Evolutionary conservation across 768 basidiomycete genomes (phyloP), one percentile per base, ranked within the genome.

Genomic region (Xerocomus brunneocitrinus): DNA sequence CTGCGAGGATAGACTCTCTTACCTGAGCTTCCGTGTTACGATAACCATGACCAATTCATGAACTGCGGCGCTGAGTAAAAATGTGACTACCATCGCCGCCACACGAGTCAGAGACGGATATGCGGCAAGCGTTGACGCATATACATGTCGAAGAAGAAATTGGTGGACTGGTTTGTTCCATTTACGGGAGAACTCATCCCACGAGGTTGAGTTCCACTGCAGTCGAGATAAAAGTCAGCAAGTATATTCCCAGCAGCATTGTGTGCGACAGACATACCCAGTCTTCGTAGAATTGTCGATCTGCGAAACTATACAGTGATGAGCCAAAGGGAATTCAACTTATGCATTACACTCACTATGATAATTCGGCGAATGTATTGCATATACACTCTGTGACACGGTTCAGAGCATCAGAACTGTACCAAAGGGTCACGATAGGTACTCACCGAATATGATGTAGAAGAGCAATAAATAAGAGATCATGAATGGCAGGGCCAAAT

Each of bases 31-130:
- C 65, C 88, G 83, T 22, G 91, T 94, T 13, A 98, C 95, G 50
- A 98, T 79, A 3, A 86, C 83, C 97, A 99, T 99, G 52, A 98
- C 94, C 30, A 99, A 76, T 67, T 98, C 97, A 62, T 99, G 95
- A 31, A 84, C 87, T 49, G 80, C 80, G 1, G 95, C 95, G 52
- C 90, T 93, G 44, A 98, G 73, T 5, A 95, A 69, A 76, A 99
- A 99, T 0, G 97, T 99, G 49, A 93, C 58, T 63, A 95, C 84
- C 80, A 95, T 91, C 10, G 97, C 97, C n/a, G 79, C 76, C 5
- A 79, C 78, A 53, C 80, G 82, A 40, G 90, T 89, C 48, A 97
- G 71, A 54, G 81, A 78, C 5, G 66, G 66, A 68, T 90, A 88
- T 49, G 84, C 80, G 42, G 81, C 74, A 52, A 95, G 91, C 7